A percentile compares a stretch with the other conserved stretches of the same genome.
phyloP scores from a whole-genome alignment of 495 filamentous ascomycete genomes.

The Aspergillus homomorphus region DNA sequence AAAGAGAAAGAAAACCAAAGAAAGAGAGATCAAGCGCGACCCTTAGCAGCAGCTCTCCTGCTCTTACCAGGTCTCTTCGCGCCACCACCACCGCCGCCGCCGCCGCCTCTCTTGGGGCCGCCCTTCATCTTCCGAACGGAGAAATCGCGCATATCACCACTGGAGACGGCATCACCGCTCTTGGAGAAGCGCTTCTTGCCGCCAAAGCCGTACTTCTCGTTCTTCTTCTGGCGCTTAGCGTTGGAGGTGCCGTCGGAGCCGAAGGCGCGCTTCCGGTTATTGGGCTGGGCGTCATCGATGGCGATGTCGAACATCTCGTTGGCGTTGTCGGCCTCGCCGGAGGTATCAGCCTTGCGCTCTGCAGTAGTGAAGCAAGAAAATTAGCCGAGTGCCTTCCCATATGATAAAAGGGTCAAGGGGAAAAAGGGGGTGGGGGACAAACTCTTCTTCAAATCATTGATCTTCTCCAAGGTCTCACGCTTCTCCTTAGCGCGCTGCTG shows the following conservation, averaged over 20 bases:
- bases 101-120: slow-evolving; percentile 30
- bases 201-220: slow-evolving; percentile 89
- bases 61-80: slow-evolving; percentile 63
- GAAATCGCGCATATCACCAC: slow-evolving; percentile 74
- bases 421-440: slow-evolving; percentile 20
- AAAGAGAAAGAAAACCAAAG: slow-evolving; percentile 7
- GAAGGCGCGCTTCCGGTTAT: slow-evolving; percentile 41
- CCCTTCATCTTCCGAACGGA: slow-evolving; percentile 81
- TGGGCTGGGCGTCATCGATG: slow-evolving; percentile 71
- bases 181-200: slow-evolving; percentile 89
- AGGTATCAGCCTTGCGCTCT: slow-evolving; percentile 81
- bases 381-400: neutral
- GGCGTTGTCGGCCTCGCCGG: slow-evolving; percentile 61
- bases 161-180: slow-evolving; percentile 79
- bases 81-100: slow-evolving; percentile 11
- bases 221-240: slow-evolving; percentile 83
- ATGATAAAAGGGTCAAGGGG: slow-evolving; percentile 20
- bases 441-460: slow-evolving; percentile 91
- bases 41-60: slow-evolving; percentile 49
- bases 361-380: slow-evolving; percentile 10
- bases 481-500: slow-evolving; percentile 90
- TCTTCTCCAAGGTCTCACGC: slow-evolving; percentile 88
- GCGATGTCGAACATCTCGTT: slow-evolving; percentile 92
- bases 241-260: slow-evolving; percentile 42
- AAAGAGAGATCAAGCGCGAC: slow-evolving; percentile 21